phyloP scores from a whole-genome alignment of 352 stramenopile species.

The Phytopythium boreale region DNA sequence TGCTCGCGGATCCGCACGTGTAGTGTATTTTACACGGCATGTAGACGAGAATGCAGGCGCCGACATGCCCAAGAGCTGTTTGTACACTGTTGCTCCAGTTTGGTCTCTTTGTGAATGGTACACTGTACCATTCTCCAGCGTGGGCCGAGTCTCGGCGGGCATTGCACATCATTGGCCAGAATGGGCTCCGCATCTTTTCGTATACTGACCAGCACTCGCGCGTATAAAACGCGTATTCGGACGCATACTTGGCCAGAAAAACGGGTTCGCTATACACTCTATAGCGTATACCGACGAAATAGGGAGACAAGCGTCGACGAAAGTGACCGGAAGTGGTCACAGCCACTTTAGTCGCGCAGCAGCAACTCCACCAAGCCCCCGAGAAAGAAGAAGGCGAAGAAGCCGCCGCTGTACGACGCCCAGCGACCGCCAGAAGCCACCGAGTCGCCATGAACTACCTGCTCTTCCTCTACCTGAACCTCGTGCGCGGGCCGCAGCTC shows the following conservation, averaged over 20 bases:
- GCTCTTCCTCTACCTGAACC: slow-evolving; percentile 74
- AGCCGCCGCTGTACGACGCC: slow-evolving; percentile 8
- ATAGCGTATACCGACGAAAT: neutral
- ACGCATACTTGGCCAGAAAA: neutral
- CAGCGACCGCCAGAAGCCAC: neutral
- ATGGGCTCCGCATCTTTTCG: slow-evolving; percentile 2
- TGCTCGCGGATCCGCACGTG: no score
- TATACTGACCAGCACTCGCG: slow-evolving; percentile 1
- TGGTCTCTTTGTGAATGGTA: no score
- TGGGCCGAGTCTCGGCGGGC: neutral
- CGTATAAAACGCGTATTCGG: slow-evolving; percentile 1
- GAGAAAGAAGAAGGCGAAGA: neutral
- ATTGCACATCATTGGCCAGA: slow-evolving; percentile 10
- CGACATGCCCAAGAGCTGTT: neutral
- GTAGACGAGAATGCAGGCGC: no score
- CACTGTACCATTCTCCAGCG: no score
- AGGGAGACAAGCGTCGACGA: neutral
- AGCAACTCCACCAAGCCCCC: neutral
- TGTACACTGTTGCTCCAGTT: no score
- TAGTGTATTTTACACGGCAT: no score
- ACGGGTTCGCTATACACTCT: neutral
- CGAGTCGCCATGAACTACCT: slow-evolving; percentile 61
- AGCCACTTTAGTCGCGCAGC: slow-evolving; percentile 5
- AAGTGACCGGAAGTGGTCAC: neutral
- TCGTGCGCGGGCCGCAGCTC: slow-evolving; percentile 63